Percentiles rank a stretch among this genome's conserved stretches.
phyloP scores from a whole-genome alignment of 257 asterid genomes.

The Leptodermis oblonga region DNA sequence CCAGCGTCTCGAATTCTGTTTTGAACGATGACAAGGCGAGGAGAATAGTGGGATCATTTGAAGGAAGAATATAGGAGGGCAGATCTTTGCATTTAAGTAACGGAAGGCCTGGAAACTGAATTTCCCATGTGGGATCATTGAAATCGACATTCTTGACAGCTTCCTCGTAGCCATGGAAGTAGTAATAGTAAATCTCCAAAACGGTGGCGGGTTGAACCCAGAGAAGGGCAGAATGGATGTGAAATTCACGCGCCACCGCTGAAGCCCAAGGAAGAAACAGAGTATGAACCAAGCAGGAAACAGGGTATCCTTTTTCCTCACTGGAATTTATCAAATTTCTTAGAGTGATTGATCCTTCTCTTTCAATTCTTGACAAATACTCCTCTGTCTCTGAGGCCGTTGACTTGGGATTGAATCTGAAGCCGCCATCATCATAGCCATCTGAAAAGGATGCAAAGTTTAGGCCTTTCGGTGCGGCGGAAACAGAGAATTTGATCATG shows the following conservation, averaged over 20 bases:
- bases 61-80: conserved; percentile 33
- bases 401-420: conserved; percentile 4
- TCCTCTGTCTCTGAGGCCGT: background rate
- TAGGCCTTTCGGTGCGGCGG: conserved; percentile 8
- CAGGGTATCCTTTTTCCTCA: conserved; percentile 12
- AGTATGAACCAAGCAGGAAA: conserved; percentile 29
- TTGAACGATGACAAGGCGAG: conserved; percentile 14
- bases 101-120: conserved; percentile 33
- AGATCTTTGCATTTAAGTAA: conserved; percentile 21
- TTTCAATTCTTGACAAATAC: conserved; percentile 22
- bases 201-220: conserved; percentile 40
- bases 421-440: conserved; percentile 26
- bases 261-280: conserved; percentile 32
- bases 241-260: conserved; percentile 31
- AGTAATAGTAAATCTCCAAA: conserved; percentile 26
- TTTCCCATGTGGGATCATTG: conserved; percentile 18
- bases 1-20: conserved; percentile 24
- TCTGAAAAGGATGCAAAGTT: conserved; percentile 24
- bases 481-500: conserved; percentile 4
- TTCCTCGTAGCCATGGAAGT: conserved; percentile 34
- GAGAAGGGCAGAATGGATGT: conserved; percentile 29
- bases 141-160: conserved; percentile 7
- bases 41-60: background rate
- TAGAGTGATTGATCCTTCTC: conserved; percentile 16
- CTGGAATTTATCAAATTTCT: conserved; percentile 19